Conservation (phyloP, 352 stramenopile species). For the Hyaloperonospora arabidopsidis region DNA sequence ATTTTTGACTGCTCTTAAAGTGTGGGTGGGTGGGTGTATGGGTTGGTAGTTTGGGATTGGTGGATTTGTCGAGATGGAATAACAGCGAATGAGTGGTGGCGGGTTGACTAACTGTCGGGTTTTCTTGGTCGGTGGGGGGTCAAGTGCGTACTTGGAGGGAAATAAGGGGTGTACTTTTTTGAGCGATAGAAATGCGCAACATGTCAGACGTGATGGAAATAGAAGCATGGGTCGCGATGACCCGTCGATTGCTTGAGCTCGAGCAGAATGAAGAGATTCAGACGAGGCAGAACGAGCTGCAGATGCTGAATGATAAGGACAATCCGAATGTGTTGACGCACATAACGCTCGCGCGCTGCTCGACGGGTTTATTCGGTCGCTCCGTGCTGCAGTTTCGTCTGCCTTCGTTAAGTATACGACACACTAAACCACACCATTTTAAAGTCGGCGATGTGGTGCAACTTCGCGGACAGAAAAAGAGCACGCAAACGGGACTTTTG, state of each 20-base stretch:
- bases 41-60: no score
- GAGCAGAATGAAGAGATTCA: conserved; percentile 66
- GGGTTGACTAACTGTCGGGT: no score
- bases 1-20: conserved; percentile 19
- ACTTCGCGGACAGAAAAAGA: conserved; percentile 39
- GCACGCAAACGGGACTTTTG: conserved; percentile 8
- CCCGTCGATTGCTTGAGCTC: conserved; percentile 36
- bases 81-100: no score
- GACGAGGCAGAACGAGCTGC: conserved; percentile 44
- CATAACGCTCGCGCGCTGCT: conserved; percentile 32
- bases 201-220: conserved; percentile 17
- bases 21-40: background rate
- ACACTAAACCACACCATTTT: conserved; percentile 70
- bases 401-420: conserved; percentile 31
- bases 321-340: conserved; percentile 68
- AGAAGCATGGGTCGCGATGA: conserved; percentile 48
- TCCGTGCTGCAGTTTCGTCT: conserved; percentile 49
- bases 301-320: conserved; percentile 36
- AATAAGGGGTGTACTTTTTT: no score
- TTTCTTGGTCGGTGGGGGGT: no score
- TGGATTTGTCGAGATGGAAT: no score
- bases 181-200: conserved; percentile 3
- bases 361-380: conserved; percentile 66
- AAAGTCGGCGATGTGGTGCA: conserved; percentile 80
- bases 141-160: no score